Conservation (phyloP, 495 filamentous ascomycete species). For the Lasiosphaeriaceae sp. region DNA sequence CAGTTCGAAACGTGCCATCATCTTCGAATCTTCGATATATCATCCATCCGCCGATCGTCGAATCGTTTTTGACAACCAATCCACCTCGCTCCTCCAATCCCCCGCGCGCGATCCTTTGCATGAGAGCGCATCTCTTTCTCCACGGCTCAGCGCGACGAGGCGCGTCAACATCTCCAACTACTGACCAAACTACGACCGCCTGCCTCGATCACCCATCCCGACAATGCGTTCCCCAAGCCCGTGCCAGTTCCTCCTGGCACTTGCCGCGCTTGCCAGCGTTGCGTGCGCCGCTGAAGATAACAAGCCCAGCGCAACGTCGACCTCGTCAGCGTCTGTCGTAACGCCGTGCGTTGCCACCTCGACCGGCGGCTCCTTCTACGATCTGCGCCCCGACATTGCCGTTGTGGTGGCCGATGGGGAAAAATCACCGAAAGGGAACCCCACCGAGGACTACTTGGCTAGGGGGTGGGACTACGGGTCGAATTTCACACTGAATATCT, state of each 20-base stretch:
- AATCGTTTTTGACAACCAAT: neutral
- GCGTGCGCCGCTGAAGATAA: constrained; percentile 15
- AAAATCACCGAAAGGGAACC: constrained; percentile 52
- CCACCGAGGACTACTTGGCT: constrained; percentile 71
- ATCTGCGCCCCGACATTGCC: constrained; percentile 71
- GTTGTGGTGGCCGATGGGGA: constrained; percentile 47
- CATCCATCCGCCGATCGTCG: neutral
- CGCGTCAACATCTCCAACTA: constrained; percentile 6
- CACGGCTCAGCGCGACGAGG: constrained; percentile 13
- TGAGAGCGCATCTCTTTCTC: constrained; percentile 1
- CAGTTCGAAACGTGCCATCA: no score
- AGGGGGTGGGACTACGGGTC: constrained; percentile 78
- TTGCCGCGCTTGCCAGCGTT: constrained; percentile 17
- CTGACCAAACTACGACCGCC: neutral
- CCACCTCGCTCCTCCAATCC: neutral
- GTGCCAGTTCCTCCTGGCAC: constrained; percentile 12
- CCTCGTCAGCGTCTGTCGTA: constrained; percentile 25
- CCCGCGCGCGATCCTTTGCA: constrained; percentile 1
- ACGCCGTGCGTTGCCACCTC: constrained; percentile 79
- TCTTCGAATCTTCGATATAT: neutral
- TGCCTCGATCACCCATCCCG: neutral
- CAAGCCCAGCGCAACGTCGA: constrained; percentile 8
- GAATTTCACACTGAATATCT: constrained; percentile 96
- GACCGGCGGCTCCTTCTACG: constrained; percentile 78
- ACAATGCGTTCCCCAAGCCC: constrained; percentile 21